Evolutionary conservation across 805 yeast genomes (phyloP), one percentile per base, ranked within the genome.

Genomic region (Yamadazyma takamatsuzukensis): DNA sequence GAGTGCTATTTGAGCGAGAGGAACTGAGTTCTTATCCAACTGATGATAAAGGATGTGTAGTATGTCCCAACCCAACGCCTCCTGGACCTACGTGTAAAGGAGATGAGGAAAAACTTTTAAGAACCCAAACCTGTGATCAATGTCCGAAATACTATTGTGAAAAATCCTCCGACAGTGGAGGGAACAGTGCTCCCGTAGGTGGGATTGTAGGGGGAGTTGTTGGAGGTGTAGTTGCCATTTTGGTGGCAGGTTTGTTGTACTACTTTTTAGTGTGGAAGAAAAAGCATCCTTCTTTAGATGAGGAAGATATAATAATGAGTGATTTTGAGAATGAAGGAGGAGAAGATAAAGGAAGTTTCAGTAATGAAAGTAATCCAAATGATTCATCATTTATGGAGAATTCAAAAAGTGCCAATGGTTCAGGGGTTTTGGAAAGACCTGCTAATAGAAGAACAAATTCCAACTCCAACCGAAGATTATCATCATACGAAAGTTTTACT

Each of bases 401-500:
- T 11, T 19, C 22, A 11, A 8, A 8, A 8, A 11, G 22, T 8
- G 22, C 22, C 8, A 24, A 12, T 24, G 13, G 26, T 12, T 15
- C 29, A 3, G 34, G 32, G 4, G 25, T 28, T 3, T 14, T 21
- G 17, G 33, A 16, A 22, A 6, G 26, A 14, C 35, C 30, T 5
- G 32, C 30, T 10, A 35, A 27, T 15, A 32, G 33, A 25, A 27
- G 33, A 15, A 18, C 15, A 5, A 25, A 21, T 15, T 24, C 15
- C 35, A 11, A 15, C 17, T 7, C 39, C 6, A 48, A 41, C 33
- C 33, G 49, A 37, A 54, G 70, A 31, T 39, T 66, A 12, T 57
- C 64, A 15, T 57, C 70, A 10, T 67, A 67, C 43, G 72, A 67
- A 39, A 58, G 67, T 33, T 67, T 67, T 47, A 67, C 70, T 21